Base-by-base conservation (phyloP, 2,329 filamentous ascomycete species). In the Furcasterigmium sp. region DNA sequence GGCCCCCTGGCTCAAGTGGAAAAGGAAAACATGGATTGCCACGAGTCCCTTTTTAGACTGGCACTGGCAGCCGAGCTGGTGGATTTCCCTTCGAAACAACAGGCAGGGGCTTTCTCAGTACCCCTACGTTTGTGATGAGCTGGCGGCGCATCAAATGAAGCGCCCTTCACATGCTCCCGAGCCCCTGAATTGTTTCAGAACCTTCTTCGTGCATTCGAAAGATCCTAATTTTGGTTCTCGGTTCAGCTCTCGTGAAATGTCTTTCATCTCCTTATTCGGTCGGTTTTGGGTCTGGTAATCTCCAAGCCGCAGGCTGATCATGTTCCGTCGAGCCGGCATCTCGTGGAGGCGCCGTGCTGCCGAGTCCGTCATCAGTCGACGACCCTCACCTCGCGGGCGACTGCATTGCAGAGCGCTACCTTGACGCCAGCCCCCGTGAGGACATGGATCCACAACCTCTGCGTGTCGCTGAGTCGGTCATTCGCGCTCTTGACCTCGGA, bases 381-480 rank as follows among this genome's bases (percentile, higher is more conserved):
- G 38, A 68, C 61, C 46, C 65, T 65, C 21, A 77, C 67, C 54
- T 80, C 72, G 50, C 62, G 73, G 30, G 77, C 76, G 29, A 78
- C 64, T 11, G 78, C 80, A 59, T 82, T 78, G 57, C 78, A 94
- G 51, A 97, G 70, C 54, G 95, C 91, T 21, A 97, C 91, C 52
- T 76, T 79, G 30, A 97, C 77, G 3, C 93, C 91, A 2, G 91
- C 90, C 2, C 85, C 84, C 8, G 83, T 85, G 42, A 98, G 73
- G 8, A 96, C 89, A 70, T 97, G 88, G 56, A 97, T 95, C 93
- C 93, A 98, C 52, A 98, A 75, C 53, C 93, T 73, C 68, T 98
- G 93, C 15, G 91, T 95, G 69, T 98, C 93, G 64, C 91, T 97
- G 56, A 98, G 70, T 30, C 90, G 81, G 72, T 98, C 93, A 64